Conservation (phyloP, 2,329 filamentous ascomycete species). For the Trichoderma aggressivum region DNA sequence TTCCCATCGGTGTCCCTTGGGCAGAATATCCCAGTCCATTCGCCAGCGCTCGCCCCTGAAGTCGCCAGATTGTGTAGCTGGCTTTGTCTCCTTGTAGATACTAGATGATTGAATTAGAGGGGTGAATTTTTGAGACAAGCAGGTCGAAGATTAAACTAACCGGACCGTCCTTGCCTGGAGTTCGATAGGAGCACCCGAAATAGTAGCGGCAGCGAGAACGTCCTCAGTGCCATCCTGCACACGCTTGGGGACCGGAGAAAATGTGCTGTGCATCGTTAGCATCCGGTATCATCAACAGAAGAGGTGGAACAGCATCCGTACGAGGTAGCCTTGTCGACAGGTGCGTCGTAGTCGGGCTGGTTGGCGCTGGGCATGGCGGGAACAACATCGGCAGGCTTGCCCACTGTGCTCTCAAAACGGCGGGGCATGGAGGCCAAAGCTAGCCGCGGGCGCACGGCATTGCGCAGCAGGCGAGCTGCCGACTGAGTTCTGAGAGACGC, state of each 20-base stretch:
- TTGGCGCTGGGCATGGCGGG: constrained; percentile 48
- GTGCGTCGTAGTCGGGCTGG: constrained; percentile 76
- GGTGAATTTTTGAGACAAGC: not conserved
- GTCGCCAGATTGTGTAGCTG: constrained; percentile 91
- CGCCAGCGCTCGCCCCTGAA: constrained; percentile 86
- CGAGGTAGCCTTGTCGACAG: constrained; percentile 87
- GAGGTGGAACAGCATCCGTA: constrained; percentile 39
- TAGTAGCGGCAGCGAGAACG: constrained; percentile 73
- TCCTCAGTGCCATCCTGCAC: constrained; percentile 90
- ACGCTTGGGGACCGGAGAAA: constrained; percentile 84
- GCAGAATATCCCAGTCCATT: constrained; percentile 96
- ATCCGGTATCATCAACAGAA: not conserved
- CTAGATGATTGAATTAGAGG: constrained; percentile 43
- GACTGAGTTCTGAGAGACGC: constrained; percentile 60
- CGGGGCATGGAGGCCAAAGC: constrained; percentile 44
- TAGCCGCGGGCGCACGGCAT: constrained; percentile 37
- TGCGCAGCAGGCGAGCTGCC: constrained; percentile 51
- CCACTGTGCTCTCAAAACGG: constrained; percentile 54
- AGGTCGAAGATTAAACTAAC: constrained; percentile 48
- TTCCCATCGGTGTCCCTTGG: constrained; percentile 95
- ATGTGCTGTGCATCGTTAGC: constrained; percentile 56
- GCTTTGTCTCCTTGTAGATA: constrained; percentile 87
- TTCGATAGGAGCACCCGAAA: constrained; percentile 91
- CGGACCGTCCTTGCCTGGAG: constrained; percentile 91
- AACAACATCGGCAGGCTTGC: constrained; percentile 40